Percentiles rank a stretch among this genome's conserved stretches.
phyloP scores from a whole-genome alignment of 352 stramenopile genomes.

The Thalassiosira sp. region DNA sequence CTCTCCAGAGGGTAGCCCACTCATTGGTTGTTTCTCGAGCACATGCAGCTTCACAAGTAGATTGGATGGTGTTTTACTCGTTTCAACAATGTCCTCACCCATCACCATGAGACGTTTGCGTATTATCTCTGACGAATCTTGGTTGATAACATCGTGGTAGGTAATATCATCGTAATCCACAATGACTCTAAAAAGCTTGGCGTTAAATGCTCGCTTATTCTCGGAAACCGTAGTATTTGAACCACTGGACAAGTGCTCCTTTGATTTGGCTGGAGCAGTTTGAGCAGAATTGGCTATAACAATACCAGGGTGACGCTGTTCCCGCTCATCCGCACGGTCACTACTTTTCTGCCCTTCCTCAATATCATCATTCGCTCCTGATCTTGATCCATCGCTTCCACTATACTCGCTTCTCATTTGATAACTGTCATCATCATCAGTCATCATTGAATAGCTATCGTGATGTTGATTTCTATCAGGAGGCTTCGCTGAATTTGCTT shows the following conservation, averaged over 20 bases:
- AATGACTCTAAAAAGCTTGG: constrained; percentile 7
- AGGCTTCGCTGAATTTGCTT: background rate
- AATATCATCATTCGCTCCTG: background rate
- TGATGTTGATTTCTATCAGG: constrained; percentile 11
- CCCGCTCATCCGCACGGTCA: background rate
- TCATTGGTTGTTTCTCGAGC: constrained; percentile 11
- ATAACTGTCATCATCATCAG: constrained; percentile 25
- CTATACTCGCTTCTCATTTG: constrained; percentile 10
- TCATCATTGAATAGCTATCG: constrained; percentile 31
- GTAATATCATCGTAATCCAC: constrained; percentile 23
- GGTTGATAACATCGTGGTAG: constrained; percentile 11
- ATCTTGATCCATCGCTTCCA: constrained; percentile 8
- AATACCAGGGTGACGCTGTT: background rate
- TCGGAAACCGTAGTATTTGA: background rate
- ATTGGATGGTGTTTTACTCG: background rate
- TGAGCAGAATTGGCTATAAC: constrained; percentile 2
- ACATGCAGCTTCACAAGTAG: constrained; percentile 17
- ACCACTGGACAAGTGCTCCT: background rate
- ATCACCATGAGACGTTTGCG: constrained; percentile 15
- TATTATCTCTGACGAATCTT: constrained; percentile 8
- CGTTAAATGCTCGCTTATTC: background rate
- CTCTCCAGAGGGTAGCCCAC: constrained; percentile 15
- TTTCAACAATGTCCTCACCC: constrained; percentile 15
- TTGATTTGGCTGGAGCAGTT: constrained; percentile 8
- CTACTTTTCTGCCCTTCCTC: constrained; percentile 3